phyloP scores from a whole-genome alignment of 192 early-diverging fungal genomes.

The Backusella macrospora region DNA sequence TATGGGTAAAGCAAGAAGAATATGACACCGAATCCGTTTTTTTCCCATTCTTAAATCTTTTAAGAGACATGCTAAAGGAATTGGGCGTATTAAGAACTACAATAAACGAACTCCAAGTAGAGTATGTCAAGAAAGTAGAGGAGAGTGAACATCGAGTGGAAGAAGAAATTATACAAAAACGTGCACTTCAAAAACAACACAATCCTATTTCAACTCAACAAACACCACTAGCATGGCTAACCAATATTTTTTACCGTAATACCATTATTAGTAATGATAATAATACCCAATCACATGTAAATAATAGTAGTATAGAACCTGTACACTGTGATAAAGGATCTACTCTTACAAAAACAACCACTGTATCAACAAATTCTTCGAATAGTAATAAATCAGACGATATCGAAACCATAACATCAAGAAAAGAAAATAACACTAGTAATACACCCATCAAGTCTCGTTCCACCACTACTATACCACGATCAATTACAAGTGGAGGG shows the following conservation, averaged over 20 bases:
- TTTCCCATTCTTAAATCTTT: constrained; percentile 45
- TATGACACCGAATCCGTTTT: constrained; percentile 29
- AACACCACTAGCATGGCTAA: constrained; percentile 16
- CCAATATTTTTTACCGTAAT: constrained; percentile 17
- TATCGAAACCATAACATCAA: too few relatives aligned
- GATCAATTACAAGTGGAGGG: neutral
- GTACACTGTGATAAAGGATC: neutral
- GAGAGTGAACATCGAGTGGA: constrained; percentile 53
- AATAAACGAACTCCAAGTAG: constrained; percentile 61
- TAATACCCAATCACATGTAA: neutral
- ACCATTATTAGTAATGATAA: neutral
- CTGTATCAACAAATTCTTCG: neutral
- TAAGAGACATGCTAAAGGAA: constrained; percentile 53
- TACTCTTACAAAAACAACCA: neutral
- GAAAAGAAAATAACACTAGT: neutral
- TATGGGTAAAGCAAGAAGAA: constrained; percentile 34
- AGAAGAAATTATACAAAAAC: constrained; percentile 46
- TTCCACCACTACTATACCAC: neutral
- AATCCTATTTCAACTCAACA: neutral
- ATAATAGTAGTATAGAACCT: neutral
- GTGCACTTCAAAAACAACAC: neutral
- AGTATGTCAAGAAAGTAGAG: constrained; percentile 61
- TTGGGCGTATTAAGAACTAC: constrained; percentile 55
- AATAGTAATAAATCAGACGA: neutral
- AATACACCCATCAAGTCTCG: neutral